Percentiles rank a stretch among this genome's conserved stretches.
Conservation (phyloP, 805 yeast species). For the Hanseniaspora clermontiae region DNA sequence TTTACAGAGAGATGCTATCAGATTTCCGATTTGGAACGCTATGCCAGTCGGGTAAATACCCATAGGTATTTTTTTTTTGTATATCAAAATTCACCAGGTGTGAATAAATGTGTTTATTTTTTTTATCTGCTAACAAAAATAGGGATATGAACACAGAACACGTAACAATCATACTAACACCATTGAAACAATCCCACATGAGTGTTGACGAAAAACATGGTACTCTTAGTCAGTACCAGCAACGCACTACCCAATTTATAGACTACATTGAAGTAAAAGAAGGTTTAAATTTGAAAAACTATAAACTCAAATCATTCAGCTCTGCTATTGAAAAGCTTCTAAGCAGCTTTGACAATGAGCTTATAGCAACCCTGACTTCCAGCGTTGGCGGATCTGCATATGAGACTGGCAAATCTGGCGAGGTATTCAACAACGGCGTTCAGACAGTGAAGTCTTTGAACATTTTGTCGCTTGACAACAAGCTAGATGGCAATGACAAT, state of each 20-base stretch:
- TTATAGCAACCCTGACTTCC: neutral
- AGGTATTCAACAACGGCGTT: neutral
- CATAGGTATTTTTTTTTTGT: neutral
- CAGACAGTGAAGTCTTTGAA: neutral
- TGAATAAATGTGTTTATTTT: neutral
- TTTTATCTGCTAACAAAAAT: too few relatives aligned
- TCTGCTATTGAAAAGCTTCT: conserved; percentile 63
- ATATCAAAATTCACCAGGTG: neutral
- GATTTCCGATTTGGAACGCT: neutral
- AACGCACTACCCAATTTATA: neutral
- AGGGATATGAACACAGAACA: neutral
- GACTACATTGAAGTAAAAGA: neutral
- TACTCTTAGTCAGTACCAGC: neutral
- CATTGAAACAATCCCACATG: neutral
- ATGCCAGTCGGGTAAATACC: neutral
- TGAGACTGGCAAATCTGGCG: neutral
- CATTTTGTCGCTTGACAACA: neutral
- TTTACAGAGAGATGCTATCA: neutral
- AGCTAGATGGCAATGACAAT: neutral
- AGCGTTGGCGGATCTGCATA: neutral
- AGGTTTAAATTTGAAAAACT: conserved; percentile 20
- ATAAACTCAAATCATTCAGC: conserved; percentile 57
- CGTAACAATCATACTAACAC: neutral
- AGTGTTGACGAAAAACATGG: neutral
- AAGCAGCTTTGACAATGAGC: conserved; percentile 35